Evolutionary conservation across 2,329 filamentous ascomycete species (phyloP).

Genomic region (Penicillium sp.): DNA sequence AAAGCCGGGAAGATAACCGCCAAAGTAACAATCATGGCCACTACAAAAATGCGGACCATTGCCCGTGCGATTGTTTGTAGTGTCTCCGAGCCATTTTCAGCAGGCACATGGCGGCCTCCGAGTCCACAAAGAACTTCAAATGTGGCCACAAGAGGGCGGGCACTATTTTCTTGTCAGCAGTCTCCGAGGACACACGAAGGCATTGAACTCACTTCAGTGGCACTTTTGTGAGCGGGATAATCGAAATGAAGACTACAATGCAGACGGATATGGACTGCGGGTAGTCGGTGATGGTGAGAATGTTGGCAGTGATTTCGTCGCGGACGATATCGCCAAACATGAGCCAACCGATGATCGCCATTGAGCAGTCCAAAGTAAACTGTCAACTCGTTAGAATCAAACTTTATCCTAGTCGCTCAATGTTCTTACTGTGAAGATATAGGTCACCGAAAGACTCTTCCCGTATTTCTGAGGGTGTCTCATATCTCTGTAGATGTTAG

Average conservation of each 20-base stretch:
- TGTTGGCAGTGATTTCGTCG: slow-evolving; percentile 88
- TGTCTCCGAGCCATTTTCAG: slow-evolving; percentile 40
- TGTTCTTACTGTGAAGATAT: slow-evolving; percentile 71
- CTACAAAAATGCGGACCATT: slow-evolving; percentile 62
- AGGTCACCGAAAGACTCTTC: slow-evolving; percentile 73
- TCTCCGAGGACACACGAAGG: not conserved
- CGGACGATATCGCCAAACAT: slow-evolving; percentile 93
- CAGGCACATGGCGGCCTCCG: slow-evolving; percentile 49
- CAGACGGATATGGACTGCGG: slow-evolving; percentile 70
- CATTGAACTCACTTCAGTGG: slow-evolving; percentile 63
- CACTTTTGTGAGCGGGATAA: slow-evolving; percentile 95
- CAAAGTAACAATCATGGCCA: slow-evolving; percentile 72
- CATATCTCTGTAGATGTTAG: slow-evolving; percentile 79
- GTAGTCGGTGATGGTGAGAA: slow-evolving; percentile 72
- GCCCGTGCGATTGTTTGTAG: slow-evolving; percentile 59
- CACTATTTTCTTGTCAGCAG: slow-evolving; percentile 43
- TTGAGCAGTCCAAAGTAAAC: slow-evolving; percentile 76
- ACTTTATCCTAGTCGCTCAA: not conserved
- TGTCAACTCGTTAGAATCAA: slow-evolving; percentile 32
- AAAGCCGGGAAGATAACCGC: slow-evolving; percentile 74
- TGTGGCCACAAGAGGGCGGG: slow-evolving; percentile 82
- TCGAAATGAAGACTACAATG: slow-evolving; percentile 81
- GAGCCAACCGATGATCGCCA: slow-evolving; percentile 78
- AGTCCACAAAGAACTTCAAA: slow-evolving; percentile 78
- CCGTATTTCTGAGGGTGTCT: slow-evolving; percentile 78